A percentile compares a stretch with the other conserved stretches of the same genome.
phyloP scores from a whole-genome alignment of 2,329 filamentous ascomycete genomes.

The Arthrobotrys musiformis region DNA sequence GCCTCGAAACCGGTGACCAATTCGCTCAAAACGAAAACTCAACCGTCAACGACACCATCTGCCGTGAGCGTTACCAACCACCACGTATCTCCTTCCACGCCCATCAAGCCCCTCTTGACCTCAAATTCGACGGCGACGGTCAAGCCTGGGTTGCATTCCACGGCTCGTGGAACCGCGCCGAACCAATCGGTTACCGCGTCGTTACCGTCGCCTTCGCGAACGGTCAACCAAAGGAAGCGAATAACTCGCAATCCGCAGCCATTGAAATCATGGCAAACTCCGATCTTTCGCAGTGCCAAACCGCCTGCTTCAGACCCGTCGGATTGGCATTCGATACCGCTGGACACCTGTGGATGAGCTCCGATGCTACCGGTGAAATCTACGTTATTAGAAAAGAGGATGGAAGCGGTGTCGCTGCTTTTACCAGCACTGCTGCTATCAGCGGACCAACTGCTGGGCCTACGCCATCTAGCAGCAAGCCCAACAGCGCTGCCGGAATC shows the following conservation, averaged over 20 bases:
- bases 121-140: slow-evolving; percentile 71
- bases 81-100: slow-evolving; percentile 72
- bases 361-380: slow-evolving; percentile 74
- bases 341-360: slow-evolving; percentile 72
- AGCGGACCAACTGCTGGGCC: slow-evolving; percentile 48
- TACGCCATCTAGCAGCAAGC: slow-evolving; percentile 25
- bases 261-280: slow-evolving; percentile 57
- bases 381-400: slow-evolving; percentile 66
- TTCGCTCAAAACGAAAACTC: slow-evolving; percentile 64
- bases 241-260: slow-evolving; percentile 57
- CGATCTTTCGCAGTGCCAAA: slow-evolving; percentile 52
- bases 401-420: slow-evolving; percentile 49
- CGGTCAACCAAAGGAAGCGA: slow-evolving; percentile 38
- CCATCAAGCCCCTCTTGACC: slow-evolving; percentile 77
- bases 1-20: slow-evolving; percentile 66
- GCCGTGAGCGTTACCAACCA: slow-evolving; percentile 62
- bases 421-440: slow-evolving; percentile 43
- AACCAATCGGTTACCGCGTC: slow-evolving; percentile 63
- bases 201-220: slow-evolving; percentile 61
- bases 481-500: slow-evolving; percentile 20
- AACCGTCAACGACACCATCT: slow-evolving; percentile 65
- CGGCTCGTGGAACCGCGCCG: slow-evolving; percentile 72
- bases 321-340: slow-evolving; percentile 64
- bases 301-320: slow-evolving; percentile 56
- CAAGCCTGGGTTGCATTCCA: slow-evolving; percentile 77